Evolutionary conservation across 2,329 filamentous ascomycete genomes (phyloP).

Genomic region (Xylariaceae sp.): DNA sequence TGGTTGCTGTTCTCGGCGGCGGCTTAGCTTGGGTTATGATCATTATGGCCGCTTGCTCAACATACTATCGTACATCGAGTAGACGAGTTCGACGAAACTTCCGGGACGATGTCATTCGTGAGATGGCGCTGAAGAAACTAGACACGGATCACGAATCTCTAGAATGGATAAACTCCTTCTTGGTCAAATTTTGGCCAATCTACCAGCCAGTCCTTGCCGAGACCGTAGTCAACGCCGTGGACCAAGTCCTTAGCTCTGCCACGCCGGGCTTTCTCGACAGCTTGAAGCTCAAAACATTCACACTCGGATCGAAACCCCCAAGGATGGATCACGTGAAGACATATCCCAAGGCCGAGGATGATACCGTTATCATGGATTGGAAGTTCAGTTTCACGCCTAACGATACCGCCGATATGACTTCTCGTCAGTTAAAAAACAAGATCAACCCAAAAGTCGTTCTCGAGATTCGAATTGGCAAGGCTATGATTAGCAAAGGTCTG

Average conservation of each 20-base stretch:
- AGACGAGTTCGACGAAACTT: conserved; percentile 93
- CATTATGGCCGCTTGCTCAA: conserved; percentile 85
- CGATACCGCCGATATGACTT: conserved; percentile 85
- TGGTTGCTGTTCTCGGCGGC: conserved; percentile 81
- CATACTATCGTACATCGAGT: conserved; percentile 94
- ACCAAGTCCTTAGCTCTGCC: conserved; percentile 88
- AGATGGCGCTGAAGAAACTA: conserved; percentile 78
- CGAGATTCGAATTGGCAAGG: conserved; percentile 91
- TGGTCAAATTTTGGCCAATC: conserved; percentile 99
- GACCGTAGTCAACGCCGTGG: conserved; percentile 87
- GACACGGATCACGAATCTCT: conserved; percentile 89
- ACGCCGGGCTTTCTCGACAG: conserved; percentile 92
- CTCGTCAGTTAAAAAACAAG: conserved; percentile 86
- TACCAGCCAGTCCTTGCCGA: conserved; percentile 91
- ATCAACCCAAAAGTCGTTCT: conserved; percentile 95
- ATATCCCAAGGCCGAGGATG: conserved; percentile 91
- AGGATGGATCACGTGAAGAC: conserved; percentile 97
- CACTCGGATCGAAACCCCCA: conserved; percentile 89
- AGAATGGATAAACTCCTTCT: conserved; percentile 98
- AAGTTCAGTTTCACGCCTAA: conserved; percentile 99
- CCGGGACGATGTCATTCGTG: conserved; percentile 85
- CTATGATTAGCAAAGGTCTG: conserved; percentile 92
- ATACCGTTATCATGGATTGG: conserved; percentile 98
- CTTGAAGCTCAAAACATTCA: conserved; percentile 87
- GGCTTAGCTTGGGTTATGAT: conserved; percentile 90